Base-by-base conservation (phyloP, 106 monocot genomes). In the Apostasia ramifera region DNA sequence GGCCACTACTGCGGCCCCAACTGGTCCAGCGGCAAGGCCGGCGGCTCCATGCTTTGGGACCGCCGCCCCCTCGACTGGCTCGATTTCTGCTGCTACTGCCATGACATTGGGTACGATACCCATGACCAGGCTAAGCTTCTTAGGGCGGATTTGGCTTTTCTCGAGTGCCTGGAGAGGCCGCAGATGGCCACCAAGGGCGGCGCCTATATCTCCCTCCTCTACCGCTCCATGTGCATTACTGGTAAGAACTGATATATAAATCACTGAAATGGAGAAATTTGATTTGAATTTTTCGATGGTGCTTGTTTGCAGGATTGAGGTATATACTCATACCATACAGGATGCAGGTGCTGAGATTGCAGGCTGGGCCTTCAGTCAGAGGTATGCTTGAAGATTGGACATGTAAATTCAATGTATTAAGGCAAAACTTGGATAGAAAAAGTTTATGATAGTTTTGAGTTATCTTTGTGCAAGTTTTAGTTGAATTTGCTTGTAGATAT, bases 1-100 rank as follows among this genome's bases (percentile, higher is more conserved):
- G 97, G 97, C 11, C 92, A 98, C 44, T 98, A 98, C 81, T 98
- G 97, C 61, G 92, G 97, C 8, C 97, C 97, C 14, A 98, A 98
- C 54, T 98, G 97, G 97, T 98, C 97, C n/a, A 98, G 97, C 73
- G 92, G 97, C 47, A 98, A 85, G 85, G 92, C 85, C 66, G 75
- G 71, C 1, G 97, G 97, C 2, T 85, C 87, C 15, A 79, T 90
- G 78, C 79, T 98, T 0, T 98, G 97, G 97, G 97, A 98, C 47
- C 80, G 71, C 9, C 77, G 97, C 48, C 97, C 97, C 4, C 85
- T 92, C 52, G 97, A 98, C 46, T 92, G 89, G 92, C 73, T 98
- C 2, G 97, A 98, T 40, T 92, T 83, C 77, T 98, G 97, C 78
- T 92, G 97, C 79, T 98, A 98, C 71, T 98, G 97, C 60, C 97